These are phyloP conservation scores for Penicillium sp. DNA, from an alignment of 2,329 filamentous ascomycete species.

Conservation along the genomic window DNA sequence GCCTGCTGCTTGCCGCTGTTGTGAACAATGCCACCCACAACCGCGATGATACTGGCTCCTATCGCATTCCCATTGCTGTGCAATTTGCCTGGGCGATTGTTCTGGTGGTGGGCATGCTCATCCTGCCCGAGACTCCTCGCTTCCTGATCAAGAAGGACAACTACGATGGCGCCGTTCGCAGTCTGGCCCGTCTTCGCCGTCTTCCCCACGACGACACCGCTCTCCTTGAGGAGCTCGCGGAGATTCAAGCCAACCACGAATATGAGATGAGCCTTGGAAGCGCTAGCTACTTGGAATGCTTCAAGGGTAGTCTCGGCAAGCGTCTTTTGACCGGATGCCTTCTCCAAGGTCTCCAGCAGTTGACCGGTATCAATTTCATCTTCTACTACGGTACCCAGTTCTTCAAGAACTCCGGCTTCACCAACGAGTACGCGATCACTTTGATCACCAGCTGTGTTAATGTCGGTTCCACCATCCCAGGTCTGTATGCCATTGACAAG, in stretches of 20 bases:
- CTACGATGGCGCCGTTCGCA: conserved; percentile 55
- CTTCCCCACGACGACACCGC: conserved; percentile 60
- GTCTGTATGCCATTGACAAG: conserved; percentile 45
- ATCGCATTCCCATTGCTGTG: conserved; percentile 71
- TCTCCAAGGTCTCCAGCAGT: conserved; percentile 36
- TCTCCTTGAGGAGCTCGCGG: conserved; percentile 68
- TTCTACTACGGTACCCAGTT: conserved; percentile 38
- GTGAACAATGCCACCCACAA: conserved; percentile 65
- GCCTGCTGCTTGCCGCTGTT: conserved; percentile 64
- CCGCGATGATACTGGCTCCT: conserved; percentile 56
- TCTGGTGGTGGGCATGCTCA: conserved; percentile 63
- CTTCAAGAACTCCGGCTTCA: conserved; percentile 19
- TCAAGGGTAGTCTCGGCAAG: conserved; percentile 28
- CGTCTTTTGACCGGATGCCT: conserved; percentile 33
- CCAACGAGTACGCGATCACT: conserved; percentile 16
- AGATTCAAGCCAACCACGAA: conserved; percentile 82
- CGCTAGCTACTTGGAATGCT: conserved; percentile 8
- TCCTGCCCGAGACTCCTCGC: conserved; percentile 76
- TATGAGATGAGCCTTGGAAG: conserved; percentile 50
- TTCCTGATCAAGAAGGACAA: conserved; percentile 73
- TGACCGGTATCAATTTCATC: conserved; percentile 41
- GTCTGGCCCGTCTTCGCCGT: conserved; percentile 63
- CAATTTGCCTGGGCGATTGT: conserved; percentile 76
- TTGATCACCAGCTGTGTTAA: conserved; percentile 45
- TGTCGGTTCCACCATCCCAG: conserved; percentile 42